Evolutionary conservation across 306 rosid genomes (phyloP), one percentile per base, ranked within the genome.

Genomic region (Prunus salicina): DNA sequence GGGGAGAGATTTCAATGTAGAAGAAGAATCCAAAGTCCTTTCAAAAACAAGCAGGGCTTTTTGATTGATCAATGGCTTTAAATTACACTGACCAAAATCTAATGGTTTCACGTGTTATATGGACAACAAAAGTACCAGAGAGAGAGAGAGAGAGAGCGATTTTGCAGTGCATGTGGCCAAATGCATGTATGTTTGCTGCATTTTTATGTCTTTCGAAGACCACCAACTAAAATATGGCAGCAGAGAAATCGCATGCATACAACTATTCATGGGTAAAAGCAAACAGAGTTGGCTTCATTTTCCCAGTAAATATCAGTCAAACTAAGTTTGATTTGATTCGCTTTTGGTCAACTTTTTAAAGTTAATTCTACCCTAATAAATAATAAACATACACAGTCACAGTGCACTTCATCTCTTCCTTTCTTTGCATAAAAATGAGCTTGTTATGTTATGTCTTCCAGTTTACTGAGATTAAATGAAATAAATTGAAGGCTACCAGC

Each of bases 21-120:
- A 57, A 41, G 70, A 72, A 82, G 79, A 73, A 77, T 77, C 82
- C 85, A 72, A 72, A 60, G 82, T 8, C 46, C 5, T 30, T 51
- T 72, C 52, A 51, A 69, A 75, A 71, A 60, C 30, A 19, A 34
- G 11, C 13, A 65, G 53, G 12, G 79, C 50, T 41, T 41, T 55
- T 67, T 66, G 64, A 74, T 60, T 71, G 70, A 64, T 67, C 79
- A 58, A 47, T 49, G 49, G 18, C 34, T 64, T 20, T 68, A 27
- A 66, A 72, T 65, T 41, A 49, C 72, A 77, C 78, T 72, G 85
- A 71, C 79, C 30, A 52, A 61, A 58, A 43, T 74, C 63, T 72
- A 60, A 60, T 77, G 82, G 69, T 52, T 82, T 82, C 85, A 82
- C 85, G 76, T 82, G 85, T 64, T 71, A 10, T 34, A 46, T 25